Conservation (phyloP, 768 basidiomycete species). For the Auricularia cornea region DNA sequence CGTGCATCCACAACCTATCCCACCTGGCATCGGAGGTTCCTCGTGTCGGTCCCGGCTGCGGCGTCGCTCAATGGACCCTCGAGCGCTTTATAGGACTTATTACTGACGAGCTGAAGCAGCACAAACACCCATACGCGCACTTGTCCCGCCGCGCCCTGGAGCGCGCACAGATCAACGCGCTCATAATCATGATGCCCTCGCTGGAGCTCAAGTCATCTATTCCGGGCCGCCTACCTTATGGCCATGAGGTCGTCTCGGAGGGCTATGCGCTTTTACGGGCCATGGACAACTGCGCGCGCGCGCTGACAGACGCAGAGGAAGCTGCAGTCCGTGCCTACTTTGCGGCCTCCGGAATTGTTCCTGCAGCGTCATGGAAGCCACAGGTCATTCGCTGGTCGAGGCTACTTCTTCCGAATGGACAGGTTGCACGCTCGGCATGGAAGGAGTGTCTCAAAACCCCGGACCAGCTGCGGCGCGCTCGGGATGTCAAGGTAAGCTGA, state of each 20-base stretch:
- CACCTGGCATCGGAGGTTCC: constrained; percentile 2
- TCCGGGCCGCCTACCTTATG: neutral
- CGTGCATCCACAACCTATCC: neutral
- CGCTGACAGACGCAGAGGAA: neutral
- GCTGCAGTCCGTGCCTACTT: neutral
- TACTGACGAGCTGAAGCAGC: constrained; percentile 1
- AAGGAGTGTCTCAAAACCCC: constrained; percentile 17
- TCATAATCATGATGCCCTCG: neutral
- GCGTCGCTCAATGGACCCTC: neutral
- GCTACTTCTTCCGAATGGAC: constrained; percentile 29
- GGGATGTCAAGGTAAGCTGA: constrained; percentile 26
- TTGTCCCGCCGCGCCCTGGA: neutral
- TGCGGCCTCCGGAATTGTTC: neutral
- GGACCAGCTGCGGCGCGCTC: constrained; percentile 18
- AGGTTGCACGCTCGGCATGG: constrained; percentile 26
- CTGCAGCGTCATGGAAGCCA: neutral
- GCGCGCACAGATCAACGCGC: constrained; percentile 2
- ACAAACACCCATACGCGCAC: constrained; percentile 1
- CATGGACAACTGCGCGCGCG: neutral
- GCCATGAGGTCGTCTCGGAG: neutral
- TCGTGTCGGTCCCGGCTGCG: neutral
- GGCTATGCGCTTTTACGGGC: neutral
- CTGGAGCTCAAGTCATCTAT: neutral
- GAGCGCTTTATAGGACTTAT: neutral
- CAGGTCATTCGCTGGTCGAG: constrained; percentile 23